phyloP scores from a whole-genome alignment of 2,329 filamentous ascomycete species.

The Pseudocercospora musae region DNA sequence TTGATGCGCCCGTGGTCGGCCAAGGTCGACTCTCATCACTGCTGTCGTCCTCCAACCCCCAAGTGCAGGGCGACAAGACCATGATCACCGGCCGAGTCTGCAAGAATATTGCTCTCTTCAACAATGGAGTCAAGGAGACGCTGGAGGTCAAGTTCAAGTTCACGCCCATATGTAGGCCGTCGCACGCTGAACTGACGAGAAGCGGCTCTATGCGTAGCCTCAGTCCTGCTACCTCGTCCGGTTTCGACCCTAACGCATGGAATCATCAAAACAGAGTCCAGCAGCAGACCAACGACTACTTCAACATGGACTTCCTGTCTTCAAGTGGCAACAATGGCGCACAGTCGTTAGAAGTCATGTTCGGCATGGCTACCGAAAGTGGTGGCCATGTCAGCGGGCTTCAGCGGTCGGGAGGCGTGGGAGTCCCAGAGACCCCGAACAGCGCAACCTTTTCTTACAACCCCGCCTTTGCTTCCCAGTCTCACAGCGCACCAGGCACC shows the following conservation, averaged over 20 bases:
- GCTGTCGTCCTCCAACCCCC: slow-evolving; percentile 59
- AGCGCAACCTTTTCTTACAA: slow-evolving; percentile 29
- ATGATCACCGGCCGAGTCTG: slow-evolving; percentile 87
- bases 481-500: slow-evolving; percentile 39
- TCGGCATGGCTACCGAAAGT: slow-evolving; percentile 27
- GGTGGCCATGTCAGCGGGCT: slow-evolving; percentile 19
- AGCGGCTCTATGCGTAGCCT: slow-evolving; percentile 58
- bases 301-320: slow-evolving; percentile 25
- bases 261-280: slow-evolving; percentile 61
- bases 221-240: slow-evolving; percentile 56
- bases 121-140: slow-evolving; percentile 78
- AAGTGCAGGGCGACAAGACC: slow-evolving; percentile 60
- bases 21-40: slow-evolving; percentile 92
- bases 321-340: slow-evolving; percentile 21
- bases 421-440: slow-evolving; percentile 33
- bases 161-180: slow-evolving; percentile 66
- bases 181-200: slow-evolving; percentile 59
- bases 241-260: slow-evolving; percentile 74
- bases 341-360: slow-evolving; percentile 32
- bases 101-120: slow-evolving; percentile 81
- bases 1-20: slow-evolving; percentile 86
- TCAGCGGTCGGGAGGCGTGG: slow-evolving; percentile 28
- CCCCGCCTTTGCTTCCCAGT: slow-evolving; percentile 34
- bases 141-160: slow-evolving; percentile 90
- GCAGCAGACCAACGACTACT: slow-evolving; percentile 27